Percentiles rank a stretch among this genome's conserved stretches.
phyloP scores from a whole-genome alignment of 139 green algal species.

The Picochlorum sp. region DNA sequence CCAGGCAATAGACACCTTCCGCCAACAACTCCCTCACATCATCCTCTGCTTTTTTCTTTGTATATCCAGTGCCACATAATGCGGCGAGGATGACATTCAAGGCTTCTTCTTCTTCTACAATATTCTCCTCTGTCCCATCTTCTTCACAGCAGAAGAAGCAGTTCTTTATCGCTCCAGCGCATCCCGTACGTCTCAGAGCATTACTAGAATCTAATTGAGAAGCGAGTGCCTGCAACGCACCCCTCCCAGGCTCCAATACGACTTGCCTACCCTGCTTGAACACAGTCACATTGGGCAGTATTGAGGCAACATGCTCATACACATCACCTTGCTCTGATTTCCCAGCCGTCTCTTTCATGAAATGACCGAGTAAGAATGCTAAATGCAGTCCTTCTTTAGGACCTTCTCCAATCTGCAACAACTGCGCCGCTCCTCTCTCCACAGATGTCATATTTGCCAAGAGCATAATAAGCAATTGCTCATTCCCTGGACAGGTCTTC shows the following conservation, averaged over 20 bases:
- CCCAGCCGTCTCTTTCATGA: constrained; percentile 24
- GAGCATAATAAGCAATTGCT: constrained; percentile 60
- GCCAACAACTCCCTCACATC: constrained; percentile 44
- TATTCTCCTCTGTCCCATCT: constrained; percentile 31
- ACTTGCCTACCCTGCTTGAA: constrained; percentile 39
- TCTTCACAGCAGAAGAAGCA: constrained; percentile 43
- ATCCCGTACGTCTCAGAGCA: constrained; percentile 38
- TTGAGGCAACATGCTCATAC: constrained; percentile 55
- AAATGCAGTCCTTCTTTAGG: constrained; percentile 47
- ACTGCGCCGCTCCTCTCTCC: constrained; percentile 39
- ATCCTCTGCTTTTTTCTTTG: constrained; percentile 27
- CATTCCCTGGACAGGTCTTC: constrained; percentile 21
- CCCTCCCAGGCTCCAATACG: constrained; percentile 60
- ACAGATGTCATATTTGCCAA: constrained; percentile 67
- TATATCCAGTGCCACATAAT: constrained; percentile 26
- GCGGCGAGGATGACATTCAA: constrained; percentile 43
- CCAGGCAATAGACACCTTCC: constrained; percentile 55
- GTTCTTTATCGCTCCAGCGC: constrained; percentile 44
- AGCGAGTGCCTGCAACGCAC: constrained; percentile 43
- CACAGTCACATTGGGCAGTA: constrained; percentile 66
- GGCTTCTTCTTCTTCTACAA: constrained; percentile 30
- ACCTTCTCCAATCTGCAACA: constrained; percentile 54
- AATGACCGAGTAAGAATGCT: constrained; percentile 53
- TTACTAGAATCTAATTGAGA: constrained; percentile 37
- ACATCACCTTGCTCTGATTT: constrained; percentile 24